Percentiles rank a stretch among this genome's conserved stretches.
phyloP scores from a whole-genome alignment of 73 alveolate genomes.

The Tetrahymena borealis region DNA sequence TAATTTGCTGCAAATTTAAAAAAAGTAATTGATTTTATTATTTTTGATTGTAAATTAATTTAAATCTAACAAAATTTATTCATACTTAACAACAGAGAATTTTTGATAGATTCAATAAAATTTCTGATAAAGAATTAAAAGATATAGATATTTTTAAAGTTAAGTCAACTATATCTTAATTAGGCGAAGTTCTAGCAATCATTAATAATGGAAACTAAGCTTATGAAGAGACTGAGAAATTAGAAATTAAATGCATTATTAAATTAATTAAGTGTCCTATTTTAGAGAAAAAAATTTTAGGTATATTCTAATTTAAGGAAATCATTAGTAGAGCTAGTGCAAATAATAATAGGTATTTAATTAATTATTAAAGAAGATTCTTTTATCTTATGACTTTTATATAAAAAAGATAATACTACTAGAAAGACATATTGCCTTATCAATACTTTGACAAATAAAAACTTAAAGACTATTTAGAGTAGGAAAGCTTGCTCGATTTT shows the following conservation, averaged over 20 bases:
- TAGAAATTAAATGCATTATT: neutral
- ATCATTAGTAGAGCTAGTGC: neutral
- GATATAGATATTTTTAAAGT: neutral
- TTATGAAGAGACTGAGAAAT: neutral
- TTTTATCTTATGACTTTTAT: neutral
- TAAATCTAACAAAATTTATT: no score
- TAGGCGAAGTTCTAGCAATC: neutral
- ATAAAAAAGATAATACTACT: neutral
- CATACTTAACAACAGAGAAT: neutral
- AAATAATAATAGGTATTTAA: neutral
- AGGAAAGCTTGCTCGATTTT: neutral
- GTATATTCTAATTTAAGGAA: neutral
- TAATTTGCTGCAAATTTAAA: neutral
- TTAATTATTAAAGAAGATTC: neutral
- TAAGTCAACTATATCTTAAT: neutral
- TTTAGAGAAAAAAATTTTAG: neutral
- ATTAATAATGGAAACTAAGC: neutral
- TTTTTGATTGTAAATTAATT: no score
- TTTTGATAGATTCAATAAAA: neutral
- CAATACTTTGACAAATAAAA: neutral
- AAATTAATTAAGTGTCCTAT: neutral
- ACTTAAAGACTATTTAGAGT: neutral
- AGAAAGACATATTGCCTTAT: neutral
- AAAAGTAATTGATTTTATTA: no score
- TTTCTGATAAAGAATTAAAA: neutral